Conservation (phyloP, 352 stramenopile species). For the Globisporangium perplexum region DNA sequence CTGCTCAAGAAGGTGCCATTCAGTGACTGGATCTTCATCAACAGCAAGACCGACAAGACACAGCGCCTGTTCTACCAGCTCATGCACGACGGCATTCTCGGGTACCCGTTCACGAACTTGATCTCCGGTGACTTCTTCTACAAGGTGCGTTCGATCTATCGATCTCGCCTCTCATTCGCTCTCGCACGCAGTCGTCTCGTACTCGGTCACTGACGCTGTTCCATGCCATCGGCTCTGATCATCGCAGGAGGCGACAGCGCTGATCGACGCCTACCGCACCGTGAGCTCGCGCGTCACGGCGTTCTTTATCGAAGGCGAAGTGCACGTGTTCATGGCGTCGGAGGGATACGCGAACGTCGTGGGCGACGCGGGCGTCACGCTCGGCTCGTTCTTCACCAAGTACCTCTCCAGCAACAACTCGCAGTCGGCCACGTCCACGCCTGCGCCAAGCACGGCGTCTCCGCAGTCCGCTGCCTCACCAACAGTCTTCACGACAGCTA, state of each 20-base stretch:
- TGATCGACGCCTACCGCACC: conserved; percentile 14
- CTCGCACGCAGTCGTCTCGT: not conserved
- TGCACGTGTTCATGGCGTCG: conserved; percentile 20
- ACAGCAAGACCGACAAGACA: conserved; percentile 50
- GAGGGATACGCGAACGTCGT: not conserved
- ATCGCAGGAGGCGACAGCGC: not conserved
- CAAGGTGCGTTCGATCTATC: not conserved
- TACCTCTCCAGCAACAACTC: not conserved
- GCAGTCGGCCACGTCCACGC: not conserved
- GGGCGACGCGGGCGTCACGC: not conserved
- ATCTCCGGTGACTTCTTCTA: conserved; percentile 36
- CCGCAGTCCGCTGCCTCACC: not conserved
- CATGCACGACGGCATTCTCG: conserved; percentile 39
- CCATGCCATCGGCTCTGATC: not conserved
- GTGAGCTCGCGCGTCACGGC: conserved; percentile 12
- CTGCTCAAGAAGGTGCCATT: conserved; percentile 30
- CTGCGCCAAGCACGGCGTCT: not conserved
- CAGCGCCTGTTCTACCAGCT: conserved; percentile 62
- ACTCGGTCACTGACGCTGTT: conserved; percentile 8
- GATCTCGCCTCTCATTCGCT: too few species aligned
- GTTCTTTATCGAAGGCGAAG: conserved; percentile 22
- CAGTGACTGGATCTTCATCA: conserved; percentile 56
- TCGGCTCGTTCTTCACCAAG: conserved; percentile 1
- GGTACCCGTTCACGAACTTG: conserved; percentile 51
- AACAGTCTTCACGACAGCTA: not conserved